Conservation (phyloP, 164 flowering plant genomes). For the Buxus sempervirens region DNA sequence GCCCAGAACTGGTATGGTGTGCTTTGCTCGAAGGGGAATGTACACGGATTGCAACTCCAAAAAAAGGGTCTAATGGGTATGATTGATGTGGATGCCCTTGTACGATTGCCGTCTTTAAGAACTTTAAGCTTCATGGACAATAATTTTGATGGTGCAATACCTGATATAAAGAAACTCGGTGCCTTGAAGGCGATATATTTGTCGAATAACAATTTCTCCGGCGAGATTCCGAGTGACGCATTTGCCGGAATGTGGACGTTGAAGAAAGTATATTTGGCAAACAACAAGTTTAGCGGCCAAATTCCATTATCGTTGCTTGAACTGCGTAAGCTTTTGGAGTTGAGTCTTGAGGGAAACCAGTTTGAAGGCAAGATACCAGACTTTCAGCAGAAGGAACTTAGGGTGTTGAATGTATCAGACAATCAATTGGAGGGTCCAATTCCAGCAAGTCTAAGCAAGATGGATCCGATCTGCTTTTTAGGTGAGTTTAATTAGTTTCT, state of each 20-base stretch:
- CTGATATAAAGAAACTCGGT: conserved; percentile 34
- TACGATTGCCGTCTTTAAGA: conserved; percentile 30
- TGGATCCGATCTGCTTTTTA: conserved; percentile 27
- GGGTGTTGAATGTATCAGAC: conserved; percentile 34
- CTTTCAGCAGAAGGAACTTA: conserved; percentile 31
- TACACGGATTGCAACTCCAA: conserved; percentile 60
- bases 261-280: conserved; percentile 40
- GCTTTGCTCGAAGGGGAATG: conserved; percentile 32
- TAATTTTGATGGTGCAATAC: conserved; percentile 55
- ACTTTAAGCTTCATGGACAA: conserved; percentile 57
- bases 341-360: conserved; percentile 48
- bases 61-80: conserved; percentile 46
- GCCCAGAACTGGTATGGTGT: conserved; percentile 58
- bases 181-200: conserved; percentile 39
- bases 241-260: conserved; percentile 50
- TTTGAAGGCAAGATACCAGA: conserved; percentile 60
- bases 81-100: conserved; percentile 36
- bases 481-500: conserved; percentile 34
- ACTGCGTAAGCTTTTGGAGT: conserved; percentile 38
- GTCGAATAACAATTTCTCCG: conserved; percentile 52
- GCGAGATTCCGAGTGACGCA: conserved; percentile 44
- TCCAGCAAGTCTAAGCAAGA: conserved; percentile 35
- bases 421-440: conserved; percentile 60
- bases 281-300: conserved; percentile 46
- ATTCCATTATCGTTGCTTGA: conserved; percentile 48